Percentiles rank a stretch among this genome's conserved stretches.
Conservation (phyloP, 768 basidiomycete genomes). For the Cystobasidium tubakii region DNA sequence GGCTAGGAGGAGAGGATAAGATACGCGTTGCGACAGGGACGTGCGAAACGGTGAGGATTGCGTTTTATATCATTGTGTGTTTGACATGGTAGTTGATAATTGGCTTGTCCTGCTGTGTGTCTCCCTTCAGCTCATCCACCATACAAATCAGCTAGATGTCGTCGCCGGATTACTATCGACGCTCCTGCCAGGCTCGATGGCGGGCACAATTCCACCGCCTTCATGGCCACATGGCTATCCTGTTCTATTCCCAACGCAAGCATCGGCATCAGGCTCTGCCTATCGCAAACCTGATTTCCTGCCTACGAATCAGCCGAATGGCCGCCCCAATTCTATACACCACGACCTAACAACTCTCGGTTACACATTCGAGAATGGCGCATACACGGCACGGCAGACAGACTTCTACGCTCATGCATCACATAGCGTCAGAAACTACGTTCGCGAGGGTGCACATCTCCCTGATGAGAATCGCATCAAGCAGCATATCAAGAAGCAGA, state of each 20-base stretch:
- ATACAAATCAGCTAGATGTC: constrained; percentile 36
- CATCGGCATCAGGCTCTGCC: constrained; percentile 23
- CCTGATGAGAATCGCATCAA: constrained; percentile 14
- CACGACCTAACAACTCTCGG: constrained; percentile 2
- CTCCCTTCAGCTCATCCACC: constrained; percentile 25
- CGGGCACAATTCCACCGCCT: constrained; percentile 29
- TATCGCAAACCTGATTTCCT: constrained; percentile 32
- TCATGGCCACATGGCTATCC: constrained; percentile 29
- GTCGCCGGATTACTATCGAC: constrained; percentile 31
- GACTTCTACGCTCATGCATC: constrained; percentile 14
- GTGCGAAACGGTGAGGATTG: constrained; percentile 42
- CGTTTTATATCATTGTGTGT: neutral
- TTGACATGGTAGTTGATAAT: neutral
- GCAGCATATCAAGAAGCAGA: constrained; percentile 23
- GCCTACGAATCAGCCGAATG: neutral
- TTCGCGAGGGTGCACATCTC: constrained; percentile 9
- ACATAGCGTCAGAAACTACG: constrained; percentile 14
- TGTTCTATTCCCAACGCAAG: constrained; percentile 35
- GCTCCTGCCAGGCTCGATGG: constrained; percentile 29
- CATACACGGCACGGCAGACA: constrained; percentile 7
- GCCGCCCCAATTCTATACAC: neutral
- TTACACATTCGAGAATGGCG: constrained; percentile 5
- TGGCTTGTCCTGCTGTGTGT: neutral
- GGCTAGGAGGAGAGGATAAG: constrained; percentile 47
- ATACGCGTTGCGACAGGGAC: constrained; percentile 46